Percentiles rank a stretch among this genome's conserved stretches.
phyloP scores from a whole-genome alignment of 208 protist species.

The Trypanosoma lewisi region DNA sequence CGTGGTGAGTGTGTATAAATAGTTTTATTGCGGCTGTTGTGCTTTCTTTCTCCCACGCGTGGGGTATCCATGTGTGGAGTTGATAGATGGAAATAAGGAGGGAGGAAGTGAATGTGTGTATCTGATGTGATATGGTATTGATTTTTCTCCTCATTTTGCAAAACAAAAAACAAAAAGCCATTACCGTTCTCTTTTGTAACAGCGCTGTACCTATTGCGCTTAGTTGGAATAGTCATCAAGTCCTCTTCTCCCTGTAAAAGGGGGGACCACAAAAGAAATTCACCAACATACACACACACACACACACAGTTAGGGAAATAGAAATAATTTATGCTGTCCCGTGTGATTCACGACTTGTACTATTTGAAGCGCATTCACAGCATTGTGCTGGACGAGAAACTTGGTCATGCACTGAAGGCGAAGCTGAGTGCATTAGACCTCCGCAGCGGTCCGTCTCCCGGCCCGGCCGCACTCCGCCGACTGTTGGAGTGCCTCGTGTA shows the following conservation, averaged over 20 bases:
- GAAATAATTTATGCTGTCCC: constrained; percentile 45
- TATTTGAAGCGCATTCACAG: constrained; percentile 74
- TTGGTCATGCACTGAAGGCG: constrained; percentile 59
- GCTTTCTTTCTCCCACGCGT: too few species aligned
- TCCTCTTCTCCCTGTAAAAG: neutral
- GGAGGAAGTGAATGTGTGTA: too few species aligned
- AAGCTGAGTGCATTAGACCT: constrained; percentile 75
- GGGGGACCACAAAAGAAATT: neutral
- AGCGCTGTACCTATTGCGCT: too few species aligned
- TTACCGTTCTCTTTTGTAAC: too few species aligned
- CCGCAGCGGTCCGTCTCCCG: constrained; percentile 39
- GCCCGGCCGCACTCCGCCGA: constrained; percentile 44
- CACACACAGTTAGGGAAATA: neutral
- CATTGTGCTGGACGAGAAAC: constrained; percentile 52
- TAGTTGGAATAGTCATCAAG: too few species aligned
- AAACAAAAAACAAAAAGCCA: too few species aligned
- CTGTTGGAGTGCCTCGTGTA: constrained; percentile 80
- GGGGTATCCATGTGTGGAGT: too few species aligned
- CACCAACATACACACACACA: constrained; percentile 12
- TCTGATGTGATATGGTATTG: too few species aligned
- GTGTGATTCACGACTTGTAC: constrained; percentile 67
- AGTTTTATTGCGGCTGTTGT: too few species aligned
- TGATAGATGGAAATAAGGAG: too few species aligned
- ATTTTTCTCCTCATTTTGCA: too few species aligned
- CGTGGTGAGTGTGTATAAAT: too few species aligned